Percentiles rank a stretch among this genome's conserved stretches.
phyloP scores from a whole-genome alignment of 2,329 filamentous ascomycete species.

The Thelonectria blattea region DNA sequence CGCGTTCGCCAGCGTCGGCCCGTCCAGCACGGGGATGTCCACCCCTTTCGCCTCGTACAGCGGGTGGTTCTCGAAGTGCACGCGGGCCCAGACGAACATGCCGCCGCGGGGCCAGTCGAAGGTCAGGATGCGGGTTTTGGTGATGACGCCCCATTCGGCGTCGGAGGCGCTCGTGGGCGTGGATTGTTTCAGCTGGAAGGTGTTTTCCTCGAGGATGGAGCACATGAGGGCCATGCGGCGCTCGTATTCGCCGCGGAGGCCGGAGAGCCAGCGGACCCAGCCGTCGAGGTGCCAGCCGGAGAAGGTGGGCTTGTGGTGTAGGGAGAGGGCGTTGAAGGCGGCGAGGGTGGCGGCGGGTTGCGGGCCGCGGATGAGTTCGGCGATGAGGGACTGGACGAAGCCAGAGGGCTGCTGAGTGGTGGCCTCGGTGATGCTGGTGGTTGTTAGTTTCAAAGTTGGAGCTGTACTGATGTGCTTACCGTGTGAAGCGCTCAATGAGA shows the following conservation, averaged over 20 bases:
- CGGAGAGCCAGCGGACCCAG: slow-evolving; percentile 91
- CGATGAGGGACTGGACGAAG: slow-evolving; percentile 85
- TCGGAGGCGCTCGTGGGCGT: slow-evolving; percentile 51
- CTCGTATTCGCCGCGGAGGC: slow-evolving; percentile 84
- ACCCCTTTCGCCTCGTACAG: slow-evolving; percentile 55
- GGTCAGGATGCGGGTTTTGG: slow-evolving; percentile 74
- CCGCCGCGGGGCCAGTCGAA: slow-evolving; percentile 84
- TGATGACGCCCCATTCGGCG: slow-evolving; percentile 75
- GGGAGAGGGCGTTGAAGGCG: slow-evolving; percentile 52
- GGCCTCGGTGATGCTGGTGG: slow-evolving; percentile 73
- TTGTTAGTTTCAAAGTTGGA: slow-evolving; percentile 11
- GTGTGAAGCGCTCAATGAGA: slow-evolving; percentile 72
- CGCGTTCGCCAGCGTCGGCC: slow-evolving; percentile 64
- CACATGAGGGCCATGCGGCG: slow-evolving; percentile 84
- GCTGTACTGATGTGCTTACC: slow-evolving; percentile 27
- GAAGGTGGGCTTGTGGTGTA: slow-evolving; percentile 55
- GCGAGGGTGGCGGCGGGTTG: slow-evolving; percentile 54
- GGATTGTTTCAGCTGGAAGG: slow-evolving; percentile 69
- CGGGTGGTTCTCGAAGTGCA: slow-evolving; percentile 76
- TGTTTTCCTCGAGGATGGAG: slow-evolving; percentile 70
- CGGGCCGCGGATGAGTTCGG: slow-evolving; percentile 76
- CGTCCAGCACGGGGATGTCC: slow-evolving; percentile 52
- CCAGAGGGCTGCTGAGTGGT: slow-evolving; percentile 85
- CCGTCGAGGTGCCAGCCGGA: slow-evolving; percentile 78
- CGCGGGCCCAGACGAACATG: slow-evolving; percentile 88